Conservation (phyloP, 345 rosid species). For the Populus tremula region DNA sequence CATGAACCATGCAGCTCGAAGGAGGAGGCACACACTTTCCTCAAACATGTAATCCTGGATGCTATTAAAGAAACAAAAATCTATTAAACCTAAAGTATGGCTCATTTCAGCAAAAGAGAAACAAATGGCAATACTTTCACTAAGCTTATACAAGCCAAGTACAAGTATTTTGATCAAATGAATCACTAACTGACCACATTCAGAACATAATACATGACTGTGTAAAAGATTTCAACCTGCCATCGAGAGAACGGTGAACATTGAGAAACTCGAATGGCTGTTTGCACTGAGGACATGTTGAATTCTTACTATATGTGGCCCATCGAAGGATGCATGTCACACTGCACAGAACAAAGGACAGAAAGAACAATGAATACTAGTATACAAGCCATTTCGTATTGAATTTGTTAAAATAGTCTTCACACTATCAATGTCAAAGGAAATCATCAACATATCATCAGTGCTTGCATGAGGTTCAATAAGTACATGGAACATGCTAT, state of each 20-base stretch:
- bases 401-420: background rate
- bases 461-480: background rate
- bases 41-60: conserved; percentile 85
- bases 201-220: background rate
- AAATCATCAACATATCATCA: background rate
- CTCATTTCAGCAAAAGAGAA: background rate
- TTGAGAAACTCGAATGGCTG: conserved; percentile 79
- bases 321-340: conserved; percentile 87
- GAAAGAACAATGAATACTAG: background rate
- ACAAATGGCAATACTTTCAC: background rate
- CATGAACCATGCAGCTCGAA: conserved; percentile 79
- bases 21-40: conserved; percentile 90
- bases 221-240: conserved; percentile 47
- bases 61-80: conserved; percentile 27
- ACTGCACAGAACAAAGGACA: conserved; percentile 42
- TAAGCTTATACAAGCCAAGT: background rate
- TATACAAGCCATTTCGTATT: background rate
- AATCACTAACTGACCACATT: background rate
- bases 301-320: conserved; percentile 68
- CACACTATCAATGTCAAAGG: background rate
- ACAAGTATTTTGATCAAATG: background rate
- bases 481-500: background rate
- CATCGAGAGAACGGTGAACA: conserved; percentile 81
- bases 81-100: background rate
- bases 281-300: conserved; percentile 91